phyloP scores from a whole-genome alignment of 2,329 filamentous ascomycete species.

The Neophaeococcomyces mojaviensis region DNA sequence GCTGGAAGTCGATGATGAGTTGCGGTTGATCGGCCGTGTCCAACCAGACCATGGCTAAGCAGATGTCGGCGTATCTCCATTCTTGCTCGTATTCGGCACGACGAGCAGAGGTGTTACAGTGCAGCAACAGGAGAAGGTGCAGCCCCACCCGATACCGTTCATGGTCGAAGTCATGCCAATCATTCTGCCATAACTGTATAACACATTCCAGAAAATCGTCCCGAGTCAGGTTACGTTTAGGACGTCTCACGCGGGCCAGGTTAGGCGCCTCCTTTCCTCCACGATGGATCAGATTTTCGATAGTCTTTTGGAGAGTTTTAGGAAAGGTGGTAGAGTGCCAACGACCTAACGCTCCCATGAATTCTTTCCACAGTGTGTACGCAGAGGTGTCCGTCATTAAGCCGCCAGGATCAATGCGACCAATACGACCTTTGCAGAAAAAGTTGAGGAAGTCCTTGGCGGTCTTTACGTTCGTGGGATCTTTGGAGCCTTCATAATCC shows the following conservation, averaged over 20 bases:
- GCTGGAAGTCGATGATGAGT: too few relatives aligned
- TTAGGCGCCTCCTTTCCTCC: too few relatives aligned
- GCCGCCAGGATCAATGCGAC: constrained; percentile 5
- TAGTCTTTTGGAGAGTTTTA: constrained; percentile 5
- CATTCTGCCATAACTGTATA: constrained; percentile 10
- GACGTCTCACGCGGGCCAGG: too few relatives aligned
- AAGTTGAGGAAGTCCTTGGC: constrained; percentile 9
- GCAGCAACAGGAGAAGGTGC: constrained; percentile 4
- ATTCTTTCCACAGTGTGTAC: constrained; percentile 9
- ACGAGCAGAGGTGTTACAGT: constrained; percentile 8
- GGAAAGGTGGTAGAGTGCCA: not conserved
- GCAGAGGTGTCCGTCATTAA: too few relatives aligned
- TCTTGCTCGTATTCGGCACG: constrained; percentile 9
- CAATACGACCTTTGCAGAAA: constrained; percentile 7
- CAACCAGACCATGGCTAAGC: constrained; percentile 5
- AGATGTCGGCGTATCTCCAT: not conserved
- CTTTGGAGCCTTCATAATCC: not conserved
- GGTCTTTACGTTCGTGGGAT: constrained; percentile 8
- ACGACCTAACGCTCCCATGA: constrained; percentile 7
- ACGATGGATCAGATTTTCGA: too few relatives aligned
- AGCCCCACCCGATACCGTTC: constrained; percentile 7
- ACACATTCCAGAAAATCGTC: not conserved
- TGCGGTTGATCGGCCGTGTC: constrained; percentile 5
- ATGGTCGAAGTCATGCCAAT: constrained; percentile 10
- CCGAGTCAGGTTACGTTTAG: too few relatives aligned